Evolutionary conservation across 108 stramenopile species (phyloP), one percentile per base, ranked within the genome.

Genomic region (Nannochloropsis oceanica): DNA sequence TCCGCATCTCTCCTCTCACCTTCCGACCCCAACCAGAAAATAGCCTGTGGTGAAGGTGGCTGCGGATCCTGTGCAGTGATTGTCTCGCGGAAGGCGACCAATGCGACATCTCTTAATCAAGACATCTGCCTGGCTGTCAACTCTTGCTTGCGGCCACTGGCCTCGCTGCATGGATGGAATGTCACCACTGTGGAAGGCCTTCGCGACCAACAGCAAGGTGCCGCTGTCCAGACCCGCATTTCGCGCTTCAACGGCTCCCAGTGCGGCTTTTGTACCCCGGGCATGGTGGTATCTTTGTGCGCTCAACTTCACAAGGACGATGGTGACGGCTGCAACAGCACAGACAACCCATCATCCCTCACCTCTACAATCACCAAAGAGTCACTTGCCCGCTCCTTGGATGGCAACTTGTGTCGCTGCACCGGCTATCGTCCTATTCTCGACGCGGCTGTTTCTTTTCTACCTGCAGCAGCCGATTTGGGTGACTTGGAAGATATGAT

Each of bases 211-310:
- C 11, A 9, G 59, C 44, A 14, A 27, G 86, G 42, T 27, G 26
- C n/a, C 22, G 43, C n/a, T 73, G 59, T 84, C 12, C 89, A 90
- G 27, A 12, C 34, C 25, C 79, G 42, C 26, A 81, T 90, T 7
- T 86, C 86, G 8, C 46, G 80, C 24, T 27, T 79, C 0, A 90
- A 84, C 80, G 89, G 73, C 10, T 42, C 43, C 8, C 89, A 90
- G 84, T 90, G 89, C 79, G 89, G 89, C 20, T 87, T 85, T 46
- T 90, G 89, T 73, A 87, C 89, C 12, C 89, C 89, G 24, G 89
- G 89, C 20, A 86, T 86, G 89, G 82, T 87, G 12, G 85, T 82
- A 26, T 26, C 80, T n/a, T 44, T 84, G 18, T 79, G 85, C 79
- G 43, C 80, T 12, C 82, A 80, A n/a, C 44, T 46, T 85, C n/a